Evolutionary conservation across 768 basidiomycete genomes (phyloP).

Genomic region (Fomitopsis serialis): DNA sequence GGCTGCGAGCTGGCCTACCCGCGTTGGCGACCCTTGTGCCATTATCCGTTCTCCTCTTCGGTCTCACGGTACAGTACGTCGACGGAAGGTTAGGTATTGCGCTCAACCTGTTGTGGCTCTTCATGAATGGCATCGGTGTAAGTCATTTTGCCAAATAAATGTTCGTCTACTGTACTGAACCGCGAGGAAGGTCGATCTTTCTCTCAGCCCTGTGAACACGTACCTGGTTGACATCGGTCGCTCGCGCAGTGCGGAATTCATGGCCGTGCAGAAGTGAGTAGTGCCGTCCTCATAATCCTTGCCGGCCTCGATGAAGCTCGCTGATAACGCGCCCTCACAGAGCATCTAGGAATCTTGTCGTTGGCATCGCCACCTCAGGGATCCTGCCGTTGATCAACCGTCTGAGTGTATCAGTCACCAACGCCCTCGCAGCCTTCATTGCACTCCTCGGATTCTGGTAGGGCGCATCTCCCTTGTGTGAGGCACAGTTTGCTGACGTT

Average conservation of each 20-base stretch:
- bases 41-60: slow-evolving; percentile 41
- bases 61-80: slow-evolving; percentile 47
- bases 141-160: slow-evolving; percentile 11
- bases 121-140: slow-evolving; percentile 62
- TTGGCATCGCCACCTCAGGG: slow-evolving; percentile 36
- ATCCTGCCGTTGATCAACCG: slow-evolving; percentile 51
- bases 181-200: slow-evolving; percentile 43
- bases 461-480: slow-evolving; percentile 14
- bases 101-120: slow-evolving; percentile 49
- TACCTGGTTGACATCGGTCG: slow-evolving; percentile 61
- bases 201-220: slow-evolving; percentile 48
- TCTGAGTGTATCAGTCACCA: slow-evolving; percentile 46
- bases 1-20: slow-evolving; percentile 46
- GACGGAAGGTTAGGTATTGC: slow-evolving; percentile 43
- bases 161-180: too few relatives aligned
- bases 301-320: neutral
- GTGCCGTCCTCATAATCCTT: neutral
- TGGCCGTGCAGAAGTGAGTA: slow-evolving; percentile 50
- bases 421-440: slow-evolving; percentile 40
- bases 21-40: slow-evolving; percentile 48
- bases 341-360: slow-evolving; percentile 40
- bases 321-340: slow-evolving; percentile 22
- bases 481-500: too few relatives aligned
- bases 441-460: slow-evolving; percentile 50
- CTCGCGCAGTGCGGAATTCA: slow-evolving; percentile 54